These are phyloP conservation scores for Flammula alnicola DNA, from an alignment of 1,284 basidiomycete genomes.

Conservation along the genomic window DNA sequence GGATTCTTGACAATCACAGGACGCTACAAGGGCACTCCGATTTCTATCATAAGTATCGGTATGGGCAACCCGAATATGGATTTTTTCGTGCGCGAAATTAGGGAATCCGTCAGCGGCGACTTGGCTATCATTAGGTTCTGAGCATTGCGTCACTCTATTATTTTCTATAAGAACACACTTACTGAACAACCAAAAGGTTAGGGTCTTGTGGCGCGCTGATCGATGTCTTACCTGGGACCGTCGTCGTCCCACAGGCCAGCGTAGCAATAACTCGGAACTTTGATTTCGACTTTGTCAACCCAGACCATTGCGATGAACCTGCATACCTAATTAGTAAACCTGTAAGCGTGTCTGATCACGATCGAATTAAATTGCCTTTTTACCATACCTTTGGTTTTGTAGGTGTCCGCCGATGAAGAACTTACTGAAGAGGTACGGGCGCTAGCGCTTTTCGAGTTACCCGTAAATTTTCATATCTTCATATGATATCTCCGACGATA, in stretches of 20 bases:
- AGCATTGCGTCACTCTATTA: slow-evolving; percentile 12
- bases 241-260: slow-evolving; percentile 73
- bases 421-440: slow-evolving; percentile 53
- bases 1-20: slow-evolving; percentile 86
- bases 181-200: slow-evolving; percentile 51
- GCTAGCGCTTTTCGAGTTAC: background rate
- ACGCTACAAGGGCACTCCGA: slow-evolving; percentile 66
- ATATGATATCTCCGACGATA: slow-evolving; percentile 27
- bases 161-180: slow-evolving; percentile 15
- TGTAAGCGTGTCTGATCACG: too few species aligned
- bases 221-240: slow-evolving; percentile 71
- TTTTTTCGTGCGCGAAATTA: slow-evolving; percentile 83
- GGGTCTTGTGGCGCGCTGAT: slow-evolving; percentile 82
- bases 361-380: slow-evolving; percentile 13
- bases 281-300: slow-evolving; percentile 71
- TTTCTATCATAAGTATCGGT: slow-evolving; percentile 81
- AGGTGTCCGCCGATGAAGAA: slow-evolving; percentile 59
- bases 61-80: slow-evolving; percentile 86
- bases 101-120: slow-evolving; percentile 79
- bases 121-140: slow-evolving; percentile 74
- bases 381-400: slow-evolving; percentile 1
- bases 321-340: slow-evolving; percentile 76
- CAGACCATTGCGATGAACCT: slow-evolving; percentile 43
- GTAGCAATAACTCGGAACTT: slow-evolving; percentile 76
- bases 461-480: background rate